Percentiles rank a stretch among this genome's conserved stretches.
Evolutionary conservation across 2,329 filamentous ascomycete species (phyloP).

Genomic region (Xenosphaeropsis pyriputrescens): DNA sequence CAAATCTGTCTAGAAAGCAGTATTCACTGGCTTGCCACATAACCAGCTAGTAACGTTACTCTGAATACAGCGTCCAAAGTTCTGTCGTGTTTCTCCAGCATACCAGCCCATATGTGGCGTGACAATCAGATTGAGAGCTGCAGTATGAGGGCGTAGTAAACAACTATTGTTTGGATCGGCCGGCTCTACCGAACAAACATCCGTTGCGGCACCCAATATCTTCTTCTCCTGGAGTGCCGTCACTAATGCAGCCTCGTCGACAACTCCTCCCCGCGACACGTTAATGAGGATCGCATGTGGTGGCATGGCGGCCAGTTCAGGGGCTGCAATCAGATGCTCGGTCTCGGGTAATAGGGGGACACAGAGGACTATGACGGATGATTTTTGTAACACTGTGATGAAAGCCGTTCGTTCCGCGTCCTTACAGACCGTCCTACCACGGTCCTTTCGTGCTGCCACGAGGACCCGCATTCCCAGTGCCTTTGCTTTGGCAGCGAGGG

Average conservation of each 20-base stretch:
- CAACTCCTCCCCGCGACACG: conserved; percentile 16
- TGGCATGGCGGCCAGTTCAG: conserved; percentile 11
- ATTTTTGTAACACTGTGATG: conserved; percentile 3
- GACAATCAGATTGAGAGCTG: conserved; percentile 31
- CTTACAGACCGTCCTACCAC: background rate
- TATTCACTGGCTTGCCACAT: no score
- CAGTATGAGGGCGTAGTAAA: conserved; percentile 6
- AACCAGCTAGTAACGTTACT: conserved; percentile 28
- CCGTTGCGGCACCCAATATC: conserved; percentile 15
- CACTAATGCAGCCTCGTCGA: conserved; percentile 16
- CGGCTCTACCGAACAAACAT: conserved; percentile 18
- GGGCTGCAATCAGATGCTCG: conserved; percentile 9
- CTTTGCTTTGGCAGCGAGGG: no score
- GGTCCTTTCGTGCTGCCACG: background rate
- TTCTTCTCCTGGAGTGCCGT: conserved; percentile 11
- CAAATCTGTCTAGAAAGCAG: no score
- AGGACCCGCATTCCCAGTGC: background rate
- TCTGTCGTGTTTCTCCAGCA: conserved; percentile 28
- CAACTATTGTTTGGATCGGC: conserved; percentile 6
- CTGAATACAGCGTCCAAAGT: conserved; percentile 27
- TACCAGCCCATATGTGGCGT: conserved; percentile 39
- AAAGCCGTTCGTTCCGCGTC: conserved; percentile 7
- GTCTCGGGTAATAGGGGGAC: conserved; percentile 11
- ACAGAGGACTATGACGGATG: conserved; percentile 10
- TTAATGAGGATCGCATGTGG: conserved; percentile 13